Evolutionary conservation across 176 grass and related monocot genomes (phyloP), one percentile per base, ranked within the genome.

Genomic region (Triticum timopheevii): DNA sequence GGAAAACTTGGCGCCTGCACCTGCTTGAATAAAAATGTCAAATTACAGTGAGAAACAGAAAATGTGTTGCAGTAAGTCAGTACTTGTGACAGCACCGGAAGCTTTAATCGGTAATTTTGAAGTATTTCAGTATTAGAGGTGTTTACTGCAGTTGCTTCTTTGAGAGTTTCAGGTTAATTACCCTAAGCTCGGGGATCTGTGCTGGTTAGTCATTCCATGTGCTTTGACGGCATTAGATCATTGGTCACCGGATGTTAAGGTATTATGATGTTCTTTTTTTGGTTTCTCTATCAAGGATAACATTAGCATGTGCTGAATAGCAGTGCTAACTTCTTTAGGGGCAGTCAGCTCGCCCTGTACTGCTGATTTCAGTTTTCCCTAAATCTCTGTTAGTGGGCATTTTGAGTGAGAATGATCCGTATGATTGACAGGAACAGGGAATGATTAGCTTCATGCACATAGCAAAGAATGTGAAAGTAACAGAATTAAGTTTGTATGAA

Each of bases 171-270:
- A 96, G 94, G 88, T 96, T 61, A 73, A 19, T 70, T 90, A 92
- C 59, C 97, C 97, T 5, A 90, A 92, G 83, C 83, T 98, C 27
- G 92, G 90, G 1, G 90, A 90, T 40, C 61, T 98, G 9, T 92
- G 89, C 44, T 93, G 87, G 92, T 69, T 96, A 78, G 85, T 94
- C 42, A 93, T 93, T 59, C 92, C 94, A 2, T 98, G 97, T 91
- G 97, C 97, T 70, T 82, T 96, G 80, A 96, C 90, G 2, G 75
- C 88, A 70, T 77, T 98, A 68, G 97, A 98, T 91, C 97, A 98
- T 86, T 98, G 97, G 97, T 94, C 94, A 58, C 84, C 88, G 10
- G 92, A 96, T 67, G 90, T 96, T 68, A 98, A 98, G 92, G 97
- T 94, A 90, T 15, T 2, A 64, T n/a, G 22, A 1, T 71, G 9